Conservation (phyloP, 1,139 yeast species). For the Yamadazyma membranifaciens region DNA sequence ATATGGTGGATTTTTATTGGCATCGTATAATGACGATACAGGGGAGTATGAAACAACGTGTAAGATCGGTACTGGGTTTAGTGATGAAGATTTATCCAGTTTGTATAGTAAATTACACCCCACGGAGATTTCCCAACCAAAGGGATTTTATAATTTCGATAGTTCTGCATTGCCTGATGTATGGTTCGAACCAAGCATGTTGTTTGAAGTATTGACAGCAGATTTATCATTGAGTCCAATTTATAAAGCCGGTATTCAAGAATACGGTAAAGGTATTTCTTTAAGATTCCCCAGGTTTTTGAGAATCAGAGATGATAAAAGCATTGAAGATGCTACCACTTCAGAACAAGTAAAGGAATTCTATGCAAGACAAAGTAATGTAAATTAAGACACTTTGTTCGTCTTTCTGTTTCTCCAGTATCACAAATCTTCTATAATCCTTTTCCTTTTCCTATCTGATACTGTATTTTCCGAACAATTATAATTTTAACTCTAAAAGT, state of each 20-base stretch:
- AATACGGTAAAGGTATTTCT: conserved; percentile 84
- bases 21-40: conserved; percentile 83
- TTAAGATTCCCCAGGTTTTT: conserved; percentile 89
- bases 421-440: too few relatives aligned
- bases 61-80: conserved; percentile 96
- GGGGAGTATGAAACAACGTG: conserved; percentile 95
- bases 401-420: neutral
- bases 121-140: conserved; percentile 67
- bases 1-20: conserved; percentile 91
- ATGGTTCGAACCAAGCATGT: conserved; percentile 88
- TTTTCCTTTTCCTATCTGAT: too few relatives aligned
- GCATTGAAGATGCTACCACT: conserved; percentile 84
- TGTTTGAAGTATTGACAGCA: conserved; percentile 93
- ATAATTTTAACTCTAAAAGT: too few relatives aligned
- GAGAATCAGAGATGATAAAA: conserved; percentile 83
- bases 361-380: conserved; percentile 70
- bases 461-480: too few relatives aligned
- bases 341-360: conserved; percentile 90
- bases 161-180: conserved; percentile 73
- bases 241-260: conserved; percentile 81
- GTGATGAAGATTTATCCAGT: conserved; percentile 72
- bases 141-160: conserved; percentile 70
- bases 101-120: conserved; percentile 63
- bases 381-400: neutral
- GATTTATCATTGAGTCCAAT: conserved; percentile 90